Evolutionary conservation across 2,329 filamentous ascomycete genomes (phyloP), one percentile per base, ranked within the genome.

Genomic region (Talaromyces sp.): DNA sequence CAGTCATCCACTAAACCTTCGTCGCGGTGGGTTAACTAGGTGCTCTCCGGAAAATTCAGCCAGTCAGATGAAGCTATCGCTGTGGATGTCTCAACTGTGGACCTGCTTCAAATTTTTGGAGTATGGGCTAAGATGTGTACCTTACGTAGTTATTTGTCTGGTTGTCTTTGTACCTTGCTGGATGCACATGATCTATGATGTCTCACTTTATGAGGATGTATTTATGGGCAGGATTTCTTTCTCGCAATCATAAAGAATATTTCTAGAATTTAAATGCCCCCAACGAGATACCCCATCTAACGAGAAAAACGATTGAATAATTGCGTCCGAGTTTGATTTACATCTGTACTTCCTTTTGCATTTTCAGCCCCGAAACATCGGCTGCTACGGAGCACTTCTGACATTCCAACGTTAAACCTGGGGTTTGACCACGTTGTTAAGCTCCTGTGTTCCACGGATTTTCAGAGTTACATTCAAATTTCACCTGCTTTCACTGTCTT

Each of bases 121-220:
- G 45, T 50, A 24, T 16, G 24, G 24, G 24, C 27, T 33, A 31
- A 16, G 8, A 27, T 33, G 47, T 31, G 50, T 54, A 19, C 50
- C 50, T 41, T 31, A 41, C 33, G 56, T 58, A 58, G 35, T 58
- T 41, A 16, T 57, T 39, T 57, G n/a, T 57, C 31, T 57, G 33
- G 7, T 41, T 41, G 54, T 58, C 35, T 41, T 43, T 16, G 54
- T 58, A 35, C 35, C 35, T 58, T 50, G 19, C 19, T 35, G 33
- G 7, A 22, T 59, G 56, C 56, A 33, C 56, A 59, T 59, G 56
- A 43, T 58, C 22, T 31, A 27, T 27, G 37, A 58, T 58, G 56
- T 58, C 56, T 58, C 33, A 22, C 33, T 39, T 13, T 39, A 37
- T 22, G 22, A 37, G 3, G 31, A 37, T 37, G 7, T 24, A 56